Evolutionary conservation across 1,284 basidiomycete species (phyloP).

Genomic region (Cutaneotrichosporon dermatis): DNA sequence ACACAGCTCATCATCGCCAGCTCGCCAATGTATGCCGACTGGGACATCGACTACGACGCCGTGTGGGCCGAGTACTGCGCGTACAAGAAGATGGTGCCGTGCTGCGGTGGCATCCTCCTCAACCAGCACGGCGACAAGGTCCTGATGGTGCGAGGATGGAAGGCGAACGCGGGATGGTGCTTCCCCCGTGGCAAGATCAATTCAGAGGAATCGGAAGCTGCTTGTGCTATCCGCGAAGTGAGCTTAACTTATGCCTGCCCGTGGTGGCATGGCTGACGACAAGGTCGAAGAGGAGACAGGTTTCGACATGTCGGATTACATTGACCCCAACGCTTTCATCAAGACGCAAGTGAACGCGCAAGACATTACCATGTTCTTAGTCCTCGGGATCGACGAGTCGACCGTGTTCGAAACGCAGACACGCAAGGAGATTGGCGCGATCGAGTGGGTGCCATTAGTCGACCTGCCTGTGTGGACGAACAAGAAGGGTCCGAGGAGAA

Average conservation of each 20-base stretch:
- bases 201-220: slow-evolving; percentile 74
- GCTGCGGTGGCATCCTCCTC: slow-evolving; percentile 97
- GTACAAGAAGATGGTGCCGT: slow-evolving; percentile 96
- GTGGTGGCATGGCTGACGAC: not conserved
- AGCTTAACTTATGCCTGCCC: slow-evolving; percentile 17
- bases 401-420: slow-evolving; percentile 90
- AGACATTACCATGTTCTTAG: slow-evolving; percentile 88
- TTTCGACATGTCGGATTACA: slow-evolving; percentile 70
- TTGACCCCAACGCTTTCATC: slow-evolving; percentile 69
- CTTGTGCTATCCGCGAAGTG: slow-evolving; percentile 88
- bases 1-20: slow-evolving; percentile 81
- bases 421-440: slow-evolving; percentile 97
- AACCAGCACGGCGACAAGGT: slow-evolving; percentile 91
- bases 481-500: slow-evolving; percentile 56
- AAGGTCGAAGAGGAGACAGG: slow-evolving; percentile 93
- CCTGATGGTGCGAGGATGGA: slow-evolving; percentile 95
- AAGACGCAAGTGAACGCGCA: slow-evolving; percentile 81
- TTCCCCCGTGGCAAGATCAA: slow-evolving; percentile 99
- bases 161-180: slow-evolving; percentile 91
- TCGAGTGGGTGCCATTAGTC: slow-evolving; percentile 88
- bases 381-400: slow-evolving; percentile 82
- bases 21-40: slow-evolving; percentile 34
- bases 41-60: slow-evolving; percentile 45
- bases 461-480: slow-evolving; percentile 93
- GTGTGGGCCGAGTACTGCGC: slow-evolving; percentile 56